Evolutionary conservation across 2,329 filamentous ascomycete genomes (phyloP).

Genomic region (Penicillium brasilianum): DNA sequence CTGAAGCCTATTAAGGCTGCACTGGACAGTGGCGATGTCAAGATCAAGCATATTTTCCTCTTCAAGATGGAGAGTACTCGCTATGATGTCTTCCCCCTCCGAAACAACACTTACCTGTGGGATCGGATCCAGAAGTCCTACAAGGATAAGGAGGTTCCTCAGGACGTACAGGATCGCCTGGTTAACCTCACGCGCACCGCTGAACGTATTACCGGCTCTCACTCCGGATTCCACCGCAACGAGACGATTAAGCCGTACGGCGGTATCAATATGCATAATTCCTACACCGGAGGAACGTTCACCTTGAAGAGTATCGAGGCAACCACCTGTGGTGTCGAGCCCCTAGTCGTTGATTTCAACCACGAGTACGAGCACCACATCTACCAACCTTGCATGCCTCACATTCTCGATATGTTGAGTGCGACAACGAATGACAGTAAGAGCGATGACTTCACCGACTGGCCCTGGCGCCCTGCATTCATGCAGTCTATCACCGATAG

Average conservation of each 20-base stretch:
- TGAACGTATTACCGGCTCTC: constrained; percentile 30
- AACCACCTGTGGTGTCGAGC: constrained; percentile 48
- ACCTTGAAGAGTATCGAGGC: constrained; percentile 52
- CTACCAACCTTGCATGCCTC: constrained; percentile 52
- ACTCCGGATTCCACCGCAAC: constrained; percentile 25
- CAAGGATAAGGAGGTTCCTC: constrained; percentile 39
- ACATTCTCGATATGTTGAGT: constrained; percentile 32
- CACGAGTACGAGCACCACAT: constrained; percentile 47
- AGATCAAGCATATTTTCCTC: constrained; percentile 50
- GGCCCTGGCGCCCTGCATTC: constrained; percentile 36
- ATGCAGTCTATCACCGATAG: constrained; percentile 39
- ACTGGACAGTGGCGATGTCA: constrained; percentile 32
- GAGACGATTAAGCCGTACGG: constrained; percentile 37
- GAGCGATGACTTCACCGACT: constrained; percentile 30
- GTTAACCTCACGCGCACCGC: constrained; percentile 34
- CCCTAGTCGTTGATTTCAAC: constrained; percentile 50
- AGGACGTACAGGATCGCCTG: constrained; percentile 30
- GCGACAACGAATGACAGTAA: constrained; percentile 22
- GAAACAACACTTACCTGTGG: constrained; percentile 43
- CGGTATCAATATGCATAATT: constrained; percentile 48
- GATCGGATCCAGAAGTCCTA: constrained; percentile 45
- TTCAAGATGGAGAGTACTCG: constrained; percentile 52
- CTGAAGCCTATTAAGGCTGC: constrained; percentile 27
- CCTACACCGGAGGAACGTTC: constrained; percentile 49
- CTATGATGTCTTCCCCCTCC: constrained; percentile 52